Conservation (phyloP, 139 green algal species). For the Tetradesmus obliquus region DNA sequence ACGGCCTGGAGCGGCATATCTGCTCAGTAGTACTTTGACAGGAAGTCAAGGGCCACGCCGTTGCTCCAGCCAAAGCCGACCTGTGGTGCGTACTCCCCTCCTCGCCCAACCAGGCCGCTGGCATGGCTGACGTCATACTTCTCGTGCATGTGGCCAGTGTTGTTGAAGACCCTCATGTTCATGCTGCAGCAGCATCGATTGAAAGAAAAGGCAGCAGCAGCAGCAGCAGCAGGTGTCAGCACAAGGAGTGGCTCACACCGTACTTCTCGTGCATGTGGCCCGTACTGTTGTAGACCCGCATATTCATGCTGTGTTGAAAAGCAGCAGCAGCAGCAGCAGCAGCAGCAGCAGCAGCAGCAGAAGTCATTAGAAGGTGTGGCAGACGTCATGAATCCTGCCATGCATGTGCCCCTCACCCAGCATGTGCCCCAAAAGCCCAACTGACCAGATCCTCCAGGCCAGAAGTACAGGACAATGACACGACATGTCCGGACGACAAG, state of each 20-base stretch:
- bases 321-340: background rate
- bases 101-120: constrained; percentile 51
- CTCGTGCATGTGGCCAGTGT: constrained; percentile 73
- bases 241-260: constrained; percentile 24
- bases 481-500: too few relatives aligned
- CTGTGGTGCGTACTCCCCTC: constrained; percentile 75
- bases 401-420: constrained; percentile 56
- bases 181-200: background rate
- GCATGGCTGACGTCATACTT: constrained; percentile 72
- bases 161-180: constrained; percentile 38
- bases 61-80: constrained; percentile 94
- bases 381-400: constrained; percentile 78
- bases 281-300: constrained; percentile 41
- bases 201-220: background rate
- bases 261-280: constrained; percentile 87
- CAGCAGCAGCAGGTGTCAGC: background rate
- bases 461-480: too few relatives aligned
- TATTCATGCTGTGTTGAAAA: background rate
- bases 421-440: too few relatives aligned
- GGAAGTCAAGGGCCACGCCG: constrained; percentile 77
- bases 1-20: background rate
- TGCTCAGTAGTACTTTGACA: constrained; percentile 56
- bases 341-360: background rate
- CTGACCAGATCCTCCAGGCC: too few relatives aligned
- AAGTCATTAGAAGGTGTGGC: constrained; percentile 49